phyloP scores from a whole-genome alignment of 2,329 filamentous ascomycete genomes.

The Colletotrichum liaoningense region DNA sequence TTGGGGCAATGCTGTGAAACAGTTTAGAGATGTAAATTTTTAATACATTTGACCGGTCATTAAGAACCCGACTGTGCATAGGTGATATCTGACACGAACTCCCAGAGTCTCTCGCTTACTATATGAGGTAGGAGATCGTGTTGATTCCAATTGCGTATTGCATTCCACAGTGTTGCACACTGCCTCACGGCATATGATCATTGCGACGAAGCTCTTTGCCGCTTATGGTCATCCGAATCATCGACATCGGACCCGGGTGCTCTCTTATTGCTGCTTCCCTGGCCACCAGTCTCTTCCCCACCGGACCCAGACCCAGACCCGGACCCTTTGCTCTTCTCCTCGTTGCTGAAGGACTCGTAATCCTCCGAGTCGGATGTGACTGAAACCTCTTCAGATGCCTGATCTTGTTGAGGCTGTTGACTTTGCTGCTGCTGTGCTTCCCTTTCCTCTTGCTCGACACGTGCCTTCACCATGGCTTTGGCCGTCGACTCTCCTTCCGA shows the following conservation, averaged over 20 bases:
- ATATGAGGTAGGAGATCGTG: no score
- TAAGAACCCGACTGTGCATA: no score
- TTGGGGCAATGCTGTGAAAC: no score
- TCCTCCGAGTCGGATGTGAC: neutral
- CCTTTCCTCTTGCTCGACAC: neutral
- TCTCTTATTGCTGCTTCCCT: neutral
- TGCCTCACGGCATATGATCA: no score
- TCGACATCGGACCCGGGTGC: neutral
- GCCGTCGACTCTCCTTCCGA: neutral
- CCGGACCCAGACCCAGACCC: neutral
- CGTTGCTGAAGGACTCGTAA: neutral
- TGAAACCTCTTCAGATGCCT: neutral
- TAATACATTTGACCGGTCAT: no score
- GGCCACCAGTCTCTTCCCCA: neutral
- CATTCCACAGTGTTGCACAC: no score
- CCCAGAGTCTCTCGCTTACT: no score
- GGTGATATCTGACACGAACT: no score
- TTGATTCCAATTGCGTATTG: no score
- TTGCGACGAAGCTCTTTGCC: neutral
- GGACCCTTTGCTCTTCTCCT: neutral
- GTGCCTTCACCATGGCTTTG: neutral
- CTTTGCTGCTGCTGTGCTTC: neutral
- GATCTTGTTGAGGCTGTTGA: neutral
- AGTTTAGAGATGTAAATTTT: no score
- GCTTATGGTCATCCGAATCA: neutral